Evolutionary conservation across 108 stramenopile species (phyloP).

Genomic region (Pseudonitzschia pungens): DNA sequence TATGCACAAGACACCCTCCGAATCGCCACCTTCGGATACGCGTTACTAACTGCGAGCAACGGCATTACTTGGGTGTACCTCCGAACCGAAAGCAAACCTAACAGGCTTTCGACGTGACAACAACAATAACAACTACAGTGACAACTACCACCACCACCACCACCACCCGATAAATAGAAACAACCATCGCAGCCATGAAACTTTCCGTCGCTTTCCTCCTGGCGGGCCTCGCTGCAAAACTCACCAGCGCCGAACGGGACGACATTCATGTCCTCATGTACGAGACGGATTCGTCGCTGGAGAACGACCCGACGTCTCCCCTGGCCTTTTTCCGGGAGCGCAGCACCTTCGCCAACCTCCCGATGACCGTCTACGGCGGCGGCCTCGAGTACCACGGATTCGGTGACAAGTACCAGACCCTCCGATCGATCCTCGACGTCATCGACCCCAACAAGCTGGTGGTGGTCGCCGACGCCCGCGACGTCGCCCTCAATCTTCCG

Average conservation of each 20-base stretch:
- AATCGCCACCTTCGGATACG: too few species aligned
- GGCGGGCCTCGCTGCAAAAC: not conserved
- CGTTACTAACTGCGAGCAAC: too few species aligned
- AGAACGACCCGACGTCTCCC: not conserved
- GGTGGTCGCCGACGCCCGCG: constrained; percentile 3
- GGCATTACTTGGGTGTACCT: too few species aligned
- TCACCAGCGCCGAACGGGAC: not conserved
- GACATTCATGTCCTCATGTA: constrained; percentile 15
- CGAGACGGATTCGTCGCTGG: constrained; percentile 8
- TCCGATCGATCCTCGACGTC: not conserved
- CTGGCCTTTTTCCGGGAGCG: constrained; percentile 3
- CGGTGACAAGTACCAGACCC: constrained; percentile 15
- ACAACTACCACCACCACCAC: too few species aligned
- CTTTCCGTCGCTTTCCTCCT: not conserved
- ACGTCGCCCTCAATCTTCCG: constrained; percentile 13
- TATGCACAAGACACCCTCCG: too few species aligned
- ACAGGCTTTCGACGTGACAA: too few species aligned
- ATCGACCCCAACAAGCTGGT: constrained; percentile 6
- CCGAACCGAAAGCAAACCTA: too few species aligned
- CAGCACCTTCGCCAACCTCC: not conserved
- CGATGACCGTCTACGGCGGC: constrained; percentile 8
- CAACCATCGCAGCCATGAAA: not conserved
- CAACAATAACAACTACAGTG: too few species aligned
- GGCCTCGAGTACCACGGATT: constrained; percentile 15
- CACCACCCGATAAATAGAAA: not conserved